Evolutionary conservation across 2,329 filamentous ascomycete species (phyloP).

Genomic region (Cladosporium sphaerospermum): DNA sequence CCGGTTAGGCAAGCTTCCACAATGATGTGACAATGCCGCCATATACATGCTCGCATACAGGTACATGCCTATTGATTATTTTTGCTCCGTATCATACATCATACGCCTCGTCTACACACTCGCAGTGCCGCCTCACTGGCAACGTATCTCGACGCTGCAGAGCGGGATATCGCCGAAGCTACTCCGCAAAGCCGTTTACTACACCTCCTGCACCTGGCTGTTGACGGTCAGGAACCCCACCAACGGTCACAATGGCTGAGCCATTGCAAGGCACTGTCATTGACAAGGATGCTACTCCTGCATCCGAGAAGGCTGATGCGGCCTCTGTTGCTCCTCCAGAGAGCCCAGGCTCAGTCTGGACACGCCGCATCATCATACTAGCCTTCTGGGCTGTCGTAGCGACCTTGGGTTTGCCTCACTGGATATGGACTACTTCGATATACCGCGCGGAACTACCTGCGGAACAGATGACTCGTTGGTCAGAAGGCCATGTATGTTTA

Average conservation of each 20-base stretch:
- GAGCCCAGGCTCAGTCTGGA: conserved; percentile 59
- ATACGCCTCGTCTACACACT: too few relatives aligned
- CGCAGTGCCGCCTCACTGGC: too few relatives aligned
- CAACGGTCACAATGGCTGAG: neutral
- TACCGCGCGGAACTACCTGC: conserved; percentile 80
- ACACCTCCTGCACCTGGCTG: too few relatives aligned
- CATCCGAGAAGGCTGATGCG: neutral
- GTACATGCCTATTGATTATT: too few relatives aligned
- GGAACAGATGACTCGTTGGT: conserved; percentile 83
- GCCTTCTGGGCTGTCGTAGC: conserved; percentile 89
- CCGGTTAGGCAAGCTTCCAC: neutral
- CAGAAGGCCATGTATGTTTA: conserved; percentile 68
- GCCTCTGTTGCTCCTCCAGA: conserved; percentile 62
- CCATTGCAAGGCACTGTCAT: neutral
- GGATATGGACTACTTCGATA: conserved; percentile 92
- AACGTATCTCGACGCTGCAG: too few relatives aligned
- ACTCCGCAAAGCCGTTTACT: too few relatives aligned
- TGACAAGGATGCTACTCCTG: neutral
- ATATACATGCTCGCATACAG: too few relatives aligned
- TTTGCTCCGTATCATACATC: too few relatives aligned
- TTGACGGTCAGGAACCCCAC: too few relatives aligned
- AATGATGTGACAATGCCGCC: too few relatives aligned
- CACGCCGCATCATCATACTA: conserved; percentile 67
- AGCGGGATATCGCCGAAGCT: too few relatives aligned
- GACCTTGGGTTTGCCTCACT: conserved; percentile 80